Evolutionary conservation across 768 basidiomycete species (phyloP), one percentile per base, ranked within the genome.

Genomic region (Suillus paluster): DNA sequence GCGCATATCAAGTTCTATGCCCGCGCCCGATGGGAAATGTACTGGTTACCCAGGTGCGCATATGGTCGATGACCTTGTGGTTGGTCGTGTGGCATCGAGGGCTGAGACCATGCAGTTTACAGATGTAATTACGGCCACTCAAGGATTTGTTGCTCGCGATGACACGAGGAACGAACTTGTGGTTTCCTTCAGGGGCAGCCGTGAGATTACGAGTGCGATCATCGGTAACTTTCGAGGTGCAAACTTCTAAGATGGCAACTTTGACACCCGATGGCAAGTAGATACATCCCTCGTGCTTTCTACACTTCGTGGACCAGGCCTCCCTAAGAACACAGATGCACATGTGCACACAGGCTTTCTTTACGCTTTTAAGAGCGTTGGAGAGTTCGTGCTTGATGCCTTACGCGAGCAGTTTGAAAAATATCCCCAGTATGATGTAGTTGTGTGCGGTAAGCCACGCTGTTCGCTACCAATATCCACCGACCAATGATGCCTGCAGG

Each of bases 21-120:
- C 81, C 79, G 5, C 70, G 72, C 11, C 84, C 84, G n/a, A 68
- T 84, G 62, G 83, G 84, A 3, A 82, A 78, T 41, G 73, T 64
- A 8, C 76, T 84, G 42, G 63, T 85, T 33, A 44, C 63, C n/a
- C 66, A 75, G 68, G 84, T 83, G 39, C 58, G 79, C 69, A 25
- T 49, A n/a, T 23, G 15, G 14, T 55, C 27, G 34, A 50, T 17
- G 5, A 30, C 54, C 42, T n/a, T 23, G 48, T 50, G 15, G 10
- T 30, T 2, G n/a, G 25, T 33, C 15, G 23, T 21, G 38, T 46
- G 12, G n/a, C 11, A 7, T 19, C 36, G 23, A 14, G 12, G 6
- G 33, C 61, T 68, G 25, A 65, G 30, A 48, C 39, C 6, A 41
- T 59, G 17, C 60, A 82, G 81, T 78, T 82, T 60, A 71, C 61